Conservation (phyloP, 2,329 filamentous ascomycete species). For the Leptographium lundbergii region DNA sequence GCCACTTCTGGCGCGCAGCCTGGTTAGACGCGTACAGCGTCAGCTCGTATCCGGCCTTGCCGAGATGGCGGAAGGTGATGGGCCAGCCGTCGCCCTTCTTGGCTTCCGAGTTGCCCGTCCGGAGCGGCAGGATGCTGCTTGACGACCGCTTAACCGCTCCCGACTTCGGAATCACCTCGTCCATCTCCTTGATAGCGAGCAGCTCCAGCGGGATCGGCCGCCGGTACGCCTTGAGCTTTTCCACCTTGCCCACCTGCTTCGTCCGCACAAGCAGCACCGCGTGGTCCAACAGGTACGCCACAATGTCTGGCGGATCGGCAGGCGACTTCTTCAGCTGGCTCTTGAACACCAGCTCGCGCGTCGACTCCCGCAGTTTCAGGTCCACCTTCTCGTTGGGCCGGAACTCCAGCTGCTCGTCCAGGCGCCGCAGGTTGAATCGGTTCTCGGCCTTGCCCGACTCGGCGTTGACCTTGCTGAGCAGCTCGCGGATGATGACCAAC, state of each 20-base stretch:
- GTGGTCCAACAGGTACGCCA: conserved; percentile 92
- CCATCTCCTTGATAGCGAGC: conserved; percentile 91
- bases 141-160: conserved; percentile 78
- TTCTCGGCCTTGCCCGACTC: conserved; percentile 97
- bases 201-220: conserved; percentile 88
- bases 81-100: conserved; percentile 69
- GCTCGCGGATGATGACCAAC: conserved; percentile 72
- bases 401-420: conserved; percentile 88
- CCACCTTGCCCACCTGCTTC: conserved; percentile 83
- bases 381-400: conserved; percentile 83
- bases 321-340: conserved; percentile 86
- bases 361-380: conserved; percentile 85
- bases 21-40: conserved; percentile 80
- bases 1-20: conserved; percentile 86
- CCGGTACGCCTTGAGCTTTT: conserved; percentile 90
- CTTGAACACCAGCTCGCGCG: conserved; percentile 87
- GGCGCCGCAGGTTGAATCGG: conserved; percentile 83
- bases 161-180: conserved; percentile 74
- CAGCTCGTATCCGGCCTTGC: conserved; percentile 87
- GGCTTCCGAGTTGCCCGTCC: conserved; percentile 35
- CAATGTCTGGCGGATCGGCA: conserved; percentile 79
- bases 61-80: conserved; percentile 91
- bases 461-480: conserved; percentile 77
- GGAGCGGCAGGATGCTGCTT: conserved; percentile 54
- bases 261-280: conserved; percentile 82